Evolutionary conservation across 2,329 filamentous ascomycete genomes (phyloP).

Genomic region (Aspergillus luchuensis): DNA sequence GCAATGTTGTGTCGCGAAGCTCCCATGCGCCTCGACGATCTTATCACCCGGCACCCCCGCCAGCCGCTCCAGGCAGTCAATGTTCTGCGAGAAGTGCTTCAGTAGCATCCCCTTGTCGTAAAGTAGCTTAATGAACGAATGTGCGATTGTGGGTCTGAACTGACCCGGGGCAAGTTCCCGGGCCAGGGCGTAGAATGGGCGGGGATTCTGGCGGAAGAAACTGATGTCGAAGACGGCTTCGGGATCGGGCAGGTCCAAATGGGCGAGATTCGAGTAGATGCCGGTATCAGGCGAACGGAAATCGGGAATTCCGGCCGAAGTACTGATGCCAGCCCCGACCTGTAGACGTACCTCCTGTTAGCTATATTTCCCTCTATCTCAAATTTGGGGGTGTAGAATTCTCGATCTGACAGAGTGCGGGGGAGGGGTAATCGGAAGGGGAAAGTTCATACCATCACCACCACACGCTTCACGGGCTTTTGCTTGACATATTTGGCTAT

Average conservation of each 20-base stretch:
- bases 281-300: constrained; percentile 92
- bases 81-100: constrained; percentile 96
- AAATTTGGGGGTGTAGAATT: neutral
- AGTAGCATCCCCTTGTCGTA: constrained; percentile 75
- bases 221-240: constrained; percentile 93
- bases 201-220: constrained; percentile 81
- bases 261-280: constrained; percentile 86
- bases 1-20: constrained; percentile 87
- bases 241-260: constrained; percentile 81
- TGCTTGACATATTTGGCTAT: constrained; percentile 79
- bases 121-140: constrained; percentile 83
- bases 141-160: constrained; percentile 84
- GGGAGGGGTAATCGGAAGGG: constrained; percentile 3
- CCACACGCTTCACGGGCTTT: constrained; percentile 68
- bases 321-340: constrained; percentile 80
- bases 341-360: constrained; percentile 24
- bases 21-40: constrained; percentile 93
- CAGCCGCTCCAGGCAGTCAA: constrained; percentile 87
- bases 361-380: neutral
- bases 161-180: constrained; percentile 90
- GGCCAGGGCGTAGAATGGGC: constrained; percentile 89
- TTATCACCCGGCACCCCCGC: constrained; percentile 79
- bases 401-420: constrained; percentile 7
- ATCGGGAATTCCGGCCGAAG: constrained; percentile 70
- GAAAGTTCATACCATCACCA: constrained; percentile 67